Evolutionary conservation across 2,329 filamentous ascomycete genomes (phyloP), one percentile per base, ranked within the genome.

Genomic region (Xylariaceae sp.): DNA sequence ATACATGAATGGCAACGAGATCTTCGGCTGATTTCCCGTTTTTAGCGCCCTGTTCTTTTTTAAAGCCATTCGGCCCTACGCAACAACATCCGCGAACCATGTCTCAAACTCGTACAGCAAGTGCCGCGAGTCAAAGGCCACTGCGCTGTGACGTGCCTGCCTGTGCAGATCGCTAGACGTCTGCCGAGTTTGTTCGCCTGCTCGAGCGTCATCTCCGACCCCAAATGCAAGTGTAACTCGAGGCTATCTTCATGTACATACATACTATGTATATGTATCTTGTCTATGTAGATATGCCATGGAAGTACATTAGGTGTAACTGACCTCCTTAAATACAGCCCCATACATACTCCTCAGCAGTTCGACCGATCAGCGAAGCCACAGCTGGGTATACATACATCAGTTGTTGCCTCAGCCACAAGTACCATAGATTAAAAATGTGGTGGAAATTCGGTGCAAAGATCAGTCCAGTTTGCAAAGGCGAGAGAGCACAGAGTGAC

Each of bases 31-130:
- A 57, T 50, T 59, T 57, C 40, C 48, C 50, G 55, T 61, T 53
- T 26, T 60, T 63, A 63, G 65, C 59, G 64, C 60, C 62, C 48
- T 48, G 44, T 52, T 59, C 56, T 57, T 54, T 59, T 57, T 57
- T 54, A 14, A 14, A 52, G 57, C 59, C 43, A 66, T 67, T 67
- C 65, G 65, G 65, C 63, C 65, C 65, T 67, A 66, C 64, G 61
- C 53, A 53, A 54, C 51, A 54, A 49, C 21, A 37, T 48, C 53
- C 57, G 52, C 61, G 56, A 62, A 65, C 65, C 60, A 60, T 65
- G 65, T 66, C 59, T 67, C 65, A 65, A 53, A 55, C 41, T 56
- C 58, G 57, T 58, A 62, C 60, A 50, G 58, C 52, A 50, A 60
- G 40, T 60, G 57, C 57, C 57, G 57, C 57, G 57, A 62, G 58